Base-by-base conservation (phyloP, 2,329 filamentous ascomycete genomes). In the Paramyrothecium roridum region DNA sequence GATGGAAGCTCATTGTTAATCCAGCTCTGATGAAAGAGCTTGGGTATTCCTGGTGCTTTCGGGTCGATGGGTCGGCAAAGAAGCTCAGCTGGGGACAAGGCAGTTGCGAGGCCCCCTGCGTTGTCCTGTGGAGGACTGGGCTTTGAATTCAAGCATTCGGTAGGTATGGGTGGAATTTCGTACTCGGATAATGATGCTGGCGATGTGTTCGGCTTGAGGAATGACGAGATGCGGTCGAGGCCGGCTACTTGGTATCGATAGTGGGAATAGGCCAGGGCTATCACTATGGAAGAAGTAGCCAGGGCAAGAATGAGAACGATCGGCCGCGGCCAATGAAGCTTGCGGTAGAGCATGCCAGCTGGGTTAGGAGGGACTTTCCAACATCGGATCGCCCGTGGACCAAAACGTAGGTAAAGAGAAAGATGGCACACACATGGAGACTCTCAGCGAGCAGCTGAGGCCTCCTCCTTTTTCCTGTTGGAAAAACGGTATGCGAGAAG, bases 21-120 rank as follows among this genome's bases (percentile, higher is more conserved):
- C 65, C 65, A 66, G 52, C 64, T 67, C 56, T 67, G 65, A 52
- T 67, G 65, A 19, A 67, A 61, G 6, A 66, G 55, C 51, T 57
- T 62, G 85, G 89, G 20, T 21, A 64, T 53, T 19, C 46, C 52
- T 1, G 47, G 45, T 7, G n/a, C 19, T 17, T 21, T 48, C 8
- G 53, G 20, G 7, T 50, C 21, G 30, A 30, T 30, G 10, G 50
- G 30, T 2, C 55, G 55, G 30, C 55, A 57, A 19, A 57, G 22
- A 8, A 57, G 50, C 23, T 54, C 55, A 6, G n/a, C 46, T 49
- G 55, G 52, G 17, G 52, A 52, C 55, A 56, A 13, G 30, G 55
- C 48, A 3, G n/a, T n/a, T 8, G 55, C 55, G 3, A 56, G 40
- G n/a, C 51, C 51, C 3, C 47, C 22, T 2, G 51, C 40, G 45